Percentiles rank a stretch among this genome's conserved stretches.
phyloP scores from a whole-genome alignment of 2,329 filamentous ascomycete species.

The Clarireedia paspali region DNA sequence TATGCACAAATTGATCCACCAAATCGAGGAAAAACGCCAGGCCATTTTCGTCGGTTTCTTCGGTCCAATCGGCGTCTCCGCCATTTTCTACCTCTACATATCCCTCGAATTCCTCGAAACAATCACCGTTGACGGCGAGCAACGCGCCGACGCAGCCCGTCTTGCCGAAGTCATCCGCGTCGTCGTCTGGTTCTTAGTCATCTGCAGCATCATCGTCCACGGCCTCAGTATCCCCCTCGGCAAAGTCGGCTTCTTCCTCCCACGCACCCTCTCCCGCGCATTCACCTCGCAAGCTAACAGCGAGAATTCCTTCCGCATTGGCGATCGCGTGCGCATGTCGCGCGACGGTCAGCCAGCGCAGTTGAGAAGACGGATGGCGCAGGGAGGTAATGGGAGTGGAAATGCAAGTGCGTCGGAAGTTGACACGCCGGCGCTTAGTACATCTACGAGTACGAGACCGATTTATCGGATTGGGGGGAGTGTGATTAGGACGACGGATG shows the following conservation, averaged over 20 bases:
- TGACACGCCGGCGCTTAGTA: neutral
- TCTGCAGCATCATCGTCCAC: slow-evolving; percentile 80
- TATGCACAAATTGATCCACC: slow-evolving; percentile 67
- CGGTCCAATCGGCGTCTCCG: slow-evolving; percentile 83
- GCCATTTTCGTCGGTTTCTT: slow-evolving; percentile 89
- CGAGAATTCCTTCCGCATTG: neutral
- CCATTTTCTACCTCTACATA: slow-evolving; percentile 83
- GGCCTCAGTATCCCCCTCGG: slow-evolving; percentile 74
- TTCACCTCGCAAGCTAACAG: slow-evolving; percentile 21
- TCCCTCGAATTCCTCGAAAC: slow-evolving; percentile 63
- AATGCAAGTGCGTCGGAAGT: neutral
- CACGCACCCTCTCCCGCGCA: slow-evolving; percentile 48
- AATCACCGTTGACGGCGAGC: slow-evolving; percentile 49
- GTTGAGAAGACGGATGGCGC: neutral
- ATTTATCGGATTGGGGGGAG: slow-evolving; percentile 36
- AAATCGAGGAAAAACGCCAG: slow-evolving; percentile 67
- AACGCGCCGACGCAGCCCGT: slow-evolving; percentile 56
- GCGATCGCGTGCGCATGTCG: too few species aligned
- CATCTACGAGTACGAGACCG: slow-evolving; percentile 11
- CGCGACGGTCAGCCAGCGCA: neutral
- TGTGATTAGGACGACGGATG: slow-evolving; percentile 12
- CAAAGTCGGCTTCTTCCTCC: slow-evolving; percentile 53
- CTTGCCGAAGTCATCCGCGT: slow-evolving; percentile 61
- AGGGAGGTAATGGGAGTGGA: neutral
- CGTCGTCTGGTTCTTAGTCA: slow-evolving; percentile 78